Evolutionary conservation across 2,329 filamentous ascomycete species (phyloP).

Genomic region (Neofusicoccum cordaticola): DNA sequence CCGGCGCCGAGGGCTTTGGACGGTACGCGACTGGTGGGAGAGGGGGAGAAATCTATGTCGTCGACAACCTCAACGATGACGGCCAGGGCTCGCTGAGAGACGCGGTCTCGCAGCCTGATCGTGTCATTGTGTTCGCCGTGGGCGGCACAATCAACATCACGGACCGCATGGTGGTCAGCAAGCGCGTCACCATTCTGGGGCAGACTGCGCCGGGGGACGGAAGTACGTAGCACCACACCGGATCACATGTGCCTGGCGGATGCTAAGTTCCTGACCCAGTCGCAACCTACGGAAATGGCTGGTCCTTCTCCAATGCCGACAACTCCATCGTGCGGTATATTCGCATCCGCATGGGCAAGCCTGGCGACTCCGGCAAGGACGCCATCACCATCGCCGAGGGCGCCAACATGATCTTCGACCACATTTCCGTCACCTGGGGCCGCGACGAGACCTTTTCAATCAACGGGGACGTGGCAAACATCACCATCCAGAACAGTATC

Average conservation of each 20-base stretch:
- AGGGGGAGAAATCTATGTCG: conserved; percentile 48
- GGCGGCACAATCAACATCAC: conserved; percentile 51
- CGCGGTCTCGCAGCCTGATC: conserved; percentile 48
- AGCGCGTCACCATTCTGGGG: conserved; percentile 50
- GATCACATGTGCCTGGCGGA: not conserved
- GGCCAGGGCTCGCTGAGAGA: conserved; percentile 52
- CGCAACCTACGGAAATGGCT: conserved; percentile 55
- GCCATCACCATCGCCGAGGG: conserved; percentile 54
- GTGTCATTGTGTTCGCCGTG: conserved; percentile 51
- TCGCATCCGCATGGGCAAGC: conserved; percentile 53
- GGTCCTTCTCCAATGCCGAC: conserved; percentile 52
- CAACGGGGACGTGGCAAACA: conserved; percentile 45
- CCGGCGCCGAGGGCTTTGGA: conserved; percentile 52
- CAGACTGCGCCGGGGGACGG: conserved; percentile 52
- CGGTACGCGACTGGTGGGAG: conserved; percentile 47
- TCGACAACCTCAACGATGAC: conserved; percentile 49
- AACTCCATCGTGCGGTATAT: conserved; percentile 56
- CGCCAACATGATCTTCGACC: conserved; percentile 56
- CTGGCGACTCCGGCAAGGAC: conserved; percentile 53
- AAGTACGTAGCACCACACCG: conserved; percentile 18
- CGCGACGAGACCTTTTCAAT: conserved; percentile 57
- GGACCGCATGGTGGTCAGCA: conserved; percentile 47
- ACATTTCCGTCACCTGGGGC: conserved; percentile 55
- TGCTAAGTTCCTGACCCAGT: conserved; percentile 31
- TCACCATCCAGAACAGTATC: conserved; percentile 54